Percentiles rank a stretch among this genome's conserved stretches.
phyloP scores from a whole-genome alignment of 2,329 filamentous ascomycete species.

The Monilinia aucupariae region DNA sequence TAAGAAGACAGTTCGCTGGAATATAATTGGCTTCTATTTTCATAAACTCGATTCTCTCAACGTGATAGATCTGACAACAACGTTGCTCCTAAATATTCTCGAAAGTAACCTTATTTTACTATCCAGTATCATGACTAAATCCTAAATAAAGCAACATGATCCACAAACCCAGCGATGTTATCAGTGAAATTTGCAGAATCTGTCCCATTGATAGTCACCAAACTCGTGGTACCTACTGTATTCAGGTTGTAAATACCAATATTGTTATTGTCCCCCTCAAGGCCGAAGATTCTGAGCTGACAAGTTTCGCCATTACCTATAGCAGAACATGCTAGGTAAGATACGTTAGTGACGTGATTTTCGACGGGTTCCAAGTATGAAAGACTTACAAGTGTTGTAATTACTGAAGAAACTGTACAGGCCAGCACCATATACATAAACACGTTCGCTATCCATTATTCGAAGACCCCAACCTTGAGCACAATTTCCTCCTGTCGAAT shows the following conservation, averaged over 20 bases:
- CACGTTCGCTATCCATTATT: neutral
- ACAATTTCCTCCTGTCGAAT: slow-evolving; percentile 7
- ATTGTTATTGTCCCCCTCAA: slow-evolving; percentile 20
- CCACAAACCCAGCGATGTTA: slow-evolving; percentile 19
- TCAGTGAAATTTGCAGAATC: slow-evolving; percentile 19
- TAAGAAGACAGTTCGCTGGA: neutral
- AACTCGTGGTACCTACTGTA: slow-evolving; percentile 25
- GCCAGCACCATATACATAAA: slow-evolving; percentile 12
- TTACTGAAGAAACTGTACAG: slow-evolving; percentile 18
- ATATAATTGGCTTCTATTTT: neutral
- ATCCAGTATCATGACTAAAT: neutral
- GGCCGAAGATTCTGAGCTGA: slow-evolving; percentile 24
- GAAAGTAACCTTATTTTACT: neutral
- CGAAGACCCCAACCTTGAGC: slow-evolving; percentile 15
- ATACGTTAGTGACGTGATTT: neutral
- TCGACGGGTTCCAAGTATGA: rapidly evolving
- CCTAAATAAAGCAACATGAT: slow-evolving; percentile 11
- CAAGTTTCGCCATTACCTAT: slow-evolving; percentile 16
- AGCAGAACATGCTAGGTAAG: neutral
- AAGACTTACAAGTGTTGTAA: slow-evolving; percentile 12
- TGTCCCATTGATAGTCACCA: slow-evolving; percentile 24
- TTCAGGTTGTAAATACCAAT: slow-evolving; percentile 26
- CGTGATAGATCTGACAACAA: neutral
- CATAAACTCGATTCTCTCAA: neutral
- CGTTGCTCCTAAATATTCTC: neutral